Evolutionary conservation across 2,329 filamentous ascomycete genomes (phyloP), one percentile per base, ranked within the genome.

Genomic region (Zalaria obscura): DNA sequence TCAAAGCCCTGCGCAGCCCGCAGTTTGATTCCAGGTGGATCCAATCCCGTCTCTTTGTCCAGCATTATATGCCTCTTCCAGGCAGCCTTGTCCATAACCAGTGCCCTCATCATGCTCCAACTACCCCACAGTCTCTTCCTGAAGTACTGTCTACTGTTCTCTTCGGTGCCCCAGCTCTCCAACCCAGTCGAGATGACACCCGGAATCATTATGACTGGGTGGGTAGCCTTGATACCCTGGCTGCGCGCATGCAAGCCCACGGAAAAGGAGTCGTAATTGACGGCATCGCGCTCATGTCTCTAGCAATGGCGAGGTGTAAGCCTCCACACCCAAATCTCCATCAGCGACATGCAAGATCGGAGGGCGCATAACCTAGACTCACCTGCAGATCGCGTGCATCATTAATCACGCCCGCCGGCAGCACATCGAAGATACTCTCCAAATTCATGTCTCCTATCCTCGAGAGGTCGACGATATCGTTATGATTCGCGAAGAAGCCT

Each of bases 51-150:
- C 32, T 76, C 63, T 59, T 89, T 88, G 62, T 98, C 91, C 7
- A 98, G 72, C 88, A 96, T 96, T 51, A 98, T 85, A 59, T 98
- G 91, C 53, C 70, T 80, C 68, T 95, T 98, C 91, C 91, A 98
- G 29, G 75, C 72, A 27, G 93, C 80, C 62, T 96, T 95, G 60
- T 96, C 91, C 54, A 93, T 64, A 2, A 98, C 85, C 49, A 98
- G 65, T 0, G 91, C 89, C 39, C 82, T 76, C 87, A 98, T 95
- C 91, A 98, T 98, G 48, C 77, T 93, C 91, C 93, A 98, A 51
- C 86, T 94, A 4, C 91, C 91, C 91, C 91, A 98, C 39, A 98
- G 66, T 41, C 91, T 73, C 65, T 93, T 94, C 47, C 91, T 74
- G 61, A 98, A 98, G 63, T 96, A 98, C 45, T 81, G 83, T 31